Evolutionary conservation across 345 rosid species (phyloP), one percentile per base, ranked within the genome.

Genomic region (Eucalyptus marginata): DNA sequence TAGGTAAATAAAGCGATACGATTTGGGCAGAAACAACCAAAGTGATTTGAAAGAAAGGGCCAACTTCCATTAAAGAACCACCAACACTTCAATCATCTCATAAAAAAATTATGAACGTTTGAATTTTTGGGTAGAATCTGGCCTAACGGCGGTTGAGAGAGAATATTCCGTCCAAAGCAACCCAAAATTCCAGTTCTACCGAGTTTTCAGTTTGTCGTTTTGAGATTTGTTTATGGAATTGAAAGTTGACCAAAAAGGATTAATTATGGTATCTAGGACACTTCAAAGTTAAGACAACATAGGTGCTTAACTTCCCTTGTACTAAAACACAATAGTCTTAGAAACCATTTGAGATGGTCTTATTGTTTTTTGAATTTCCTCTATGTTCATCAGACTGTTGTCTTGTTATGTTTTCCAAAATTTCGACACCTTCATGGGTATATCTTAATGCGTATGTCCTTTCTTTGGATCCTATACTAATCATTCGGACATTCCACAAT

Each of bases 321-420:
- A 66, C 8, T 64, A 14, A n/a, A 64, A 29, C 71, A n/a, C 36
- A 64, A 64, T 31, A 64, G 10, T 16, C 18, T 66, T 66, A 66
- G 76, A 64, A 13, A n/a, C 20, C 36, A n/a, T n/a, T 7, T 7
- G 3, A 17, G 79, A 4, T 31, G 20, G 10, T 31, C 10, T 16
- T n/a, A n/a, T n/a, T 15, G 3, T 66, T 66, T 66, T 17, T 3
- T 0, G 6, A 31, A n/a, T 66, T 66, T 31, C 1, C 0, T 66
- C 79, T 4, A 14, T 0, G 22, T 66, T 31, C 40, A 14, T 66
- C 3, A 4, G 3, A 66, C 3, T 14, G 0, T 66, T 66, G 36
- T 66, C 11, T 66, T 31, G 12, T 1, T 31, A 15, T 14, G 40
- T 2, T 64, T n/a, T 64, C 10, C 18, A 16, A 16, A 31, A 33